These are phyloP conservation scores for Neurospora tetrasperma DNA, from an alignment of 495 filamentous ascomycete species.

Conservation along the genomic window DNA sequence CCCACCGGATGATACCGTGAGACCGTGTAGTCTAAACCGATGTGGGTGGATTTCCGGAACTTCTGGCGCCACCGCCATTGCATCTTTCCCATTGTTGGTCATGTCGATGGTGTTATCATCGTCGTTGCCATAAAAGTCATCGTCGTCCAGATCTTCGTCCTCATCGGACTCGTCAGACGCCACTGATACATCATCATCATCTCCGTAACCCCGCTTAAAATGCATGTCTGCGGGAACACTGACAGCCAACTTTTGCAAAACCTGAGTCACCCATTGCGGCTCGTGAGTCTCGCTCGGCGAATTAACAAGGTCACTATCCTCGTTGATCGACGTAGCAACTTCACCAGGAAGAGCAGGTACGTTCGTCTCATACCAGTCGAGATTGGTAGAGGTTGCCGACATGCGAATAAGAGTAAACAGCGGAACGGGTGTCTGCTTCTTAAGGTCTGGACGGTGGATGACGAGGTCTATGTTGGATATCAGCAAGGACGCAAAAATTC, in stretches of 20 bases:
- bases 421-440: conserved; percentile 18
- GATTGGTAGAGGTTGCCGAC: conserved; percentile 34
- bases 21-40: conserved; percentile 35
- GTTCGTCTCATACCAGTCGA: conserved; percentile 37
- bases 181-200: conserved; percentile 13
- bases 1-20: conserved; percentile 32
- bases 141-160: conserved; percentile 14
- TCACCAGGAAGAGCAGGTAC: conserved; percentile 10
- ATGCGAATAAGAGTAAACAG: conserved; percentile 35
- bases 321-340: conserved; percentile 6
- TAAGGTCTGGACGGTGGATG: conserved; percentile 29
- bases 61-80: conserved; percentile 17
- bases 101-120: conserved; percentile 12
- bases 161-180: conserved; percentile 11
- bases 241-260: conserved; percentile 29
- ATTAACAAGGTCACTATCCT: not conserved
- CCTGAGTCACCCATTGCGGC: conserved; percentile 34
- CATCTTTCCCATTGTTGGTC: conserved; percentile 4
- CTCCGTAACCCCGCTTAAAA: conserved; percentile 12
- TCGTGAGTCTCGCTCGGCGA: not conserved
- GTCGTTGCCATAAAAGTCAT: conserved; percentile 5
- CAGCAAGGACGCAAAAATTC: not conserved
- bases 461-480: conserved; percentile 25
- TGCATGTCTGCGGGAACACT: conserved; percentile 20
- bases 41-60: conserved; percentile 30